Base-by-base conservation (phyloP, 2,329 filamentous ascomycete genomes). In the Pseudophaeomoniella oleicola region DNA sequence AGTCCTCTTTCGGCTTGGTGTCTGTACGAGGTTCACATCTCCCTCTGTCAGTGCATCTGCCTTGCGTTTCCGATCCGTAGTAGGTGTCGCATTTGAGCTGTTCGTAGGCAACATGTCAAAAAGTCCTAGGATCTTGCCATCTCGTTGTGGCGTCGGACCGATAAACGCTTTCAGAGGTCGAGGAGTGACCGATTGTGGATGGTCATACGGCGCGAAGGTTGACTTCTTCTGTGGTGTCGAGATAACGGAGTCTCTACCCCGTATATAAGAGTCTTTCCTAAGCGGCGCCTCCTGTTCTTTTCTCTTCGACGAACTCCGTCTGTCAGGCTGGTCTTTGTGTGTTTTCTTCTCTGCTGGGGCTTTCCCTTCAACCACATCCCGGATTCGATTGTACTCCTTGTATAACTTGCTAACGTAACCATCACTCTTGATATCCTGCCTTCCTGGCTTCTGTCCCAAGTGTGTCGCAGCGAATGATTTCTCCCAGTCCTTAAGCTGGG, bases 401-500 rank as follows among this genome's bases (percentile, higher is more conserved):
- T 67, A 67, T 52, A 66, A 66, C 4, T 54, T 52, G 16, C 62
- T 63, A 19, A 67, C 66, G 6, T 50, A 51, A 5, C 51, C 51
- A 36, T 62, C 53, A 31, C 59, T 52, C 44, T 67, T 68, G 37
- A 68, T 67, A 50, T 68, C 64, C 16, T 58, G 52, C 15, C 60
- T 55, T 12, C 54, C 54, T 3, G 64, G 58, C 46, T 67, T 67
- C 22, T 52, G 54, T 5, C 62, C 62, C 16, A 53, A 50, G 39
- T 66, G 57, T 9, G 52, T 50, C 3, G 53, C 53, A 4, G 61
- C 51, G 43, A 67, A 67, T 1, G 51, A 51, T 32, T 58, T 54
- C 46, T 68, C 64, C 58, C 62, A 68, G 39, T 59, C 53, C 42
- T 67, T 68, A 30, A 68, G 43, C 42, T 62, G 57, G 3, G 52